Percentiles rank a stretch among this genome's conserved stretches.
Conservation (phyloP, 805 yeast genomes). For the Tetrapisispora nanseiensis region DNA sequence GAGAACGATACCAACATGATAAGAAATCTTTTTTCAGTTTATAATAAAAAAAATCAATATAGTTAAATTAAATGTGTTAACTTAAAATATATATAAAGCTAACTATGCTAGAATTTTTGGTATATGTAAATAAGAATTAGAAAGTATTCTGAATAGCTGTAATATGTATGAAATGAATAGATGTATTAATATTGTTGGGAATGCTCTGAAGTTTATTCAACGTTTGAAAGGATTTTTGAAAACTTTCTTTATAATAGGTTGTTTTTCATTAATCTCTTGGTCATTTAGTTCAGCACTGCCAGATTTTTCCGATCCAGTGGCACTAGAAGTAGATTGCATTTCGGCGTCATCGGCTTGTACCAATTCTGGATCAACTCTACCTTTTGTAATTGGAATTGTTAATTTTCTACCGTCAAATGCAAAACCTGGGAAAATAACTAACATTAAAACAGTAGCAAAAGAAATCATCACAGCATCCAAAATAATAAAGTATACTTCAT, state of each 20-base stretch:
- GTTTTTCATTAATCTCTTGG: neutral
- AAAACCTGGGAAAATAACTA: slow-evolving; percentile 56
- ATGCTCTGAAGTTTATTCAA: neutral
- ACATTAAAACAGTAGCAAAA: slow-evolving; percentile 36
- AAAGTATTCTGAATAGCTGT: neutral
- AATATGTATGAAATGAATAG: neutral
- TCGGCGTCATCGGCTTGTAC: neutral
- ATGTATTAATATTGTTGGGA: too few relatives aligned
- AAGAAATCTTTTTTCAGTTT: too few relatives aligned
- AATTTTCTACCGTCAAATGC: slow-evolving; percentile 33
- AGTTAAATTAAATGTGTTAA: too few relatives aligned
- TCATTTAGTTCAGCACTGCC: neutral
- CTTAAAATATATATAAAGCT: too few relatives aligned
- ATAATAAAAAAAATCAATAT: too few relatives aligned
- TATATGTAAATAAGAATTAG: too few relatives aligned
- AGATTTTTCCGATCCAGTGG: neutral
- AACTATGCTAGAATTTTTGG: too few relatives aligned
- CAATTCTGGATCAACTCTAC: slow-evolving; percentile 13
- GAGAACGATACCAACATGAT: too few relatives aligned
- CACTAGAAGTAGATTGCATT: neutral
- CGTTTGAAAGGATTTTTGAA: slow-evolving; percentile 2
- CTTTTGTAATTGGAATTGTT: slow-evolving; percentile 19
- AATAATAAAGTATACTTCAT: slow-evolving; percentile 49
- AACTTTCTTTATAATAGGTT: neutral
- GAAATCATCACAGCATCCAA: slow-evolving; percentile 57